Evolutionary conservation across 805 yeast genomes (phyloP).

Genomic region (Ogataea pilisensis): DNA sequence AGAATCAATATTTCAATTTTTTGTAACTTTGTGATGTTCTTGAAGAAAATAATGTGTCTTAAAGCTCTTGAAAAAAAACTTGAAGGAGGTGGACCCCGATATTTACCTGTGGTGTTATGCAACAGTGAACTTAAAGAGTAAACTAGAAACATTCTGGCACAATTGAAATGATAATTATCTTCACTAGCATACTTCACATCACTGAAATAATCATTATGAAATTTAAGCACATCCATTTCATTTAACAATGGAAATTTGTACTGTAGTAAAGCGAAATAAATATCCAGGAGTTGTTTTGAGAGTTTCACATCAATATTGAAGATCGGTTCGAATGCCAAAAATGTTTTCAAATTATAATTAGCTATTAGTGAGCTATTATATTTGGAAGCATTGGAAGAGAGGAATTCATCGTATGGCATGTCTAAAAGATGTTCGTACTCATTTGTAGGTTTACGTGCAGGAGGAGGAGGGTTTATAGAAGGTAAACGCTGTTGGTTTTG

Average conservation of each 20-base stretch:
- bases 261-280: slow-evolving; percentile 53
- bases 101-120: slow-evolving; percentile 53
- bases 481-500: slow-evolving; percentile 1
- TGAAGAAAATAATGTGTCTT: slow-evolving; percentile 47
- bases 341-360: slow-evolving; percentile 44
- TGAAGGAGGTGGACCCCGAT: slow-evolving; percentile 50
- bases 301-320: slow-evolving; percentile 47
- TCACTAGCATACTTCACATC: slow-evolving; percentile 21
- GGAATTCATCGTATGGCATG: slow-evolving; percentile 20
- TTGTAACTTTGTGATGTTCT: slow-evolving; percentile 37
- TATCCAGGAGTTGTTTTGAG: slow-evolving; percentile 47
- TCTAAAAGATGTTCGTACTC: slow-evolving; percentile 19
- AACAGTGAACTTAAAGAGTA: slow-evolving; percentile 49
- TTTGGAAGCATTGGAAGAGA: slow-evolving; percentile 11
- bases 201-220: slow-evolving; percentile 46
- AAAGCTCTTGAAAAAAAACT: slow-evolving; percentile 58
- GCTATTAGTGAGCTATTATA: slow-evolving; percentile 30
- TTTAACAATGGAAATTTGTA: slow-evolving; percentile 53
- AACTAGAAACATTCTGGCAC: slow-evolving; percentile 54
- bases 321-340: slow-evolving; percentile 45
- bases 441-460: slow-evolving; percentile 1
- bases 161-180: slow-evolving; percentile 46
- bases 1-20: slow-evolving; percentile 50
- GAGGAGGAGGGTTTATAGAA: background rate
- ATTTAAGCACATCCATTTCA: slow-evolving; percentile 46